Evolutionary conservation across 768 basidiomycete genomes (phyloP).

Genomic region (Brasilioporus rufonigricans): DNA sequence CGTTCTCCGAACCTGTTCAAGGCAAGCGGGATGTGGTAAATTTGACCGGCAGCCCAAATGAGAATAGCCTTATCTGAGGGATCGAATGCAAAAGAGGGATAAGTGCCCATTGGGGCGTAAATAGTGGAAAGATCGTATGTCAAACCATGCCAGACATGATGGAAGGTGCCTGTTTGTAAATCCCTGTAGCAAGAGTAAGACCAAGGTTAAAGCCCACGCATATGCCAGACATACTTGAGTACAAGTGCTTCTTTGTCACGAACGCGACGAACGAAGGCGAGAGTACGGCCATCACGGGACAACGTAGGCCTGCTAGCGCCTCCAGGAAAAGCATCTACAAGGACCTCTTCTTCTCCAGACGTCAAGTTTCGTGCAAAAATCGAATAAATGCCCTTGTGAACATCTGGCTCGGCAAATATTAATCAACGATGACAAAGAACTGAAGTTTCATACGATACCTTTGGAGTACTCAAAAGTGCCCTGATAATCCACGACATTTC

Average conservation of each 20-base stretch:
- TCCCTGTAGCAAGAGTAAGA: constrained; percentile 44
- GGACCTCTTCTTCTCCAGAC: constrained; percentile 44
- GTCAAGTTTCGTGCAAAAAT: constrained; percentile 69
- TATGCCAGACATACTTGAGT: constrained; percentile 49
- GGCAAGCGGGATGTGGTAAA: constrained; percentile 56
- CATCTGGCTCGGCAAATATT: constrained; percentile 40
- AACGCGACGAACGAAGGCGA: constrained; percentile 73
- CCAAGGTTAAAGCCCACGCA: background rate
- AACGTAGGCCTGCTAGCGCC: constrained; percentile 74
- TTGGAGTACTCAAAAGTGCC: constrained; percentile 60
- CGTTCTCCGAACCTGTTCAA: constrained; percentile 45
- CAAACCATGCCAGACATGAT: constrained; percentile 65
- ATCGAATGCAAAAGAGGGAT: constrained; percentile 68
- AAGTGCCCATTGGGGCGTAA: constrained; percentile 78
- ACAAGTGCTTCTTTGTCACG: constrained; percentile 72
- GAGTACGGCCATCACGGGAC: constrained; percentile 63
- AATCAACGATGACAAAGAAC: background rate
- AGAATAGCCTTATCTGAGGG: constrained; percentile 40
- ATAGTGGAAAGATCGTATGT: constrained; percentile 62
- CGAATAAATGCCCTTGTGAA: constrained; percentile 67
- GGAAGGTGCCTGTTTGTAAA: constrained; percentile 60
- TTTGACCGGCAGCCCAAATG: constrained; percentile 74
- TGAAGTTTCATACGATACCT: constrained; percentile 37
- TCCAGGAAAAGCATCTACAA: constrained; percentile 60
- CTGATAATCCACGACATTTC: constrained; percentile 53